Conservation (phyloP, 2,329 filamentous ascomycete species). For the Niveomyces coronatus region DNA sequence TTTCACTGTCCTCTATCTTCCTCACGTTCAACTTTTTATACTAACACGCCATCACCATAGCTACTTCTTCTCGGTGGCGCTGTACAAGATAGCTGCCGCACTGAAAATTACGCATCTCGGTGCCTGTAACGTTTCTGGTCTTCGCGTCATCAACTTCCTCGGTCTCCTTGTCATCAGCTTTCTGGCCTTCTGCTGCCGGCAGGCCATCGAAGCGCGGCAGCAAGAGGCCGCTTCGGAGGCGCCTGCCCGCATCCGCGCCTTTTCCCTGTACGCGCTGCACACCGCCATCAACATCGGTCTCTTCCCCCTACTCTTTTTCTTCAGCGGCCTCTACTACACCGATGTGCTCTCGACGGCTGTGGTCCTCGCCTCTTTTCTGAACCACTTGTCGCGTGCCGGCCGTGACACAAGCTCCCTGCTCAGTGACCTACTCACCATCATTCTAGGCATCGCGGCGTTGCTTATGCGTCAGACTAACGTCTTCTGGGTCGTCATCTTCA, state of each 20-base stretch:
- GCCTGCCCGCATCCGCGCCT: constrained; percentile 10
- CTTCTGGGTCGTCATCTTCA: constrained; percentile 81
- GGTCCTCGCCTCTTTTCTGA: constrained; percentile 60
- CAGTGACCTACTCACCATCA: constrained; percentile 35
- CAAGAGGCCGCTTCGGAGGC: constrained; percentile 13
- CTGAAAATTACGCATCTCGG: constrained; percentile 3
- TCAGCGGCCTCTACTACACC: constrained; percentile 90
- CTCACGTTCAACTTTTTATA: no score
- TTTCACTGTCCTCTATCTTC: background rate
- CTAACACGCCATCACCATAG: constrained; percentile 18
- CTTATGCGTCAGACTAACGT: constrained; percentile 90
- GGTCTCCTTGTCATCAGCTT: constrained; percentile 29
- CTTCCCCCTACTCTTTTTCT: constrained; percentile 92
- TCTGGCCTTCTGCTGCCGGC: constrained; percentile 41
- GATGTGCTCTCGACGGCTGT: constrained; percentile 73
- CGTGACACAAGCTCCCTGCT: constrained; percentile 19
- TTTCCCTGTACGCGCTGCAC: constrained; percentile 39
- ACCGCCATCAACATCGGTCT: constrained; percentile 69
- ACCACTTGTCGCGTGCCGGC: constrained; percentile 38
- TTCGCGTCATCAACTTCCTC: constrained; percentile 40
- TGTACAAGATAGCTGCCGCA: background rate
- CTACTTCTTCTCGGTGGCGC: constrained; percentile 31
- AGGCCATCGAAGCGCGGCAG: constrained; percentile 36
- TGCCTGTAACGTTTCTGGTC: constrained; percentile 21
- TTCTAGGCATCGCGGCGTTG: constrained; percentile 55